phyloP scores from a whole-genome alignment of 441 rosid genomes.

The Adansonia rubrostipa region DNA sequence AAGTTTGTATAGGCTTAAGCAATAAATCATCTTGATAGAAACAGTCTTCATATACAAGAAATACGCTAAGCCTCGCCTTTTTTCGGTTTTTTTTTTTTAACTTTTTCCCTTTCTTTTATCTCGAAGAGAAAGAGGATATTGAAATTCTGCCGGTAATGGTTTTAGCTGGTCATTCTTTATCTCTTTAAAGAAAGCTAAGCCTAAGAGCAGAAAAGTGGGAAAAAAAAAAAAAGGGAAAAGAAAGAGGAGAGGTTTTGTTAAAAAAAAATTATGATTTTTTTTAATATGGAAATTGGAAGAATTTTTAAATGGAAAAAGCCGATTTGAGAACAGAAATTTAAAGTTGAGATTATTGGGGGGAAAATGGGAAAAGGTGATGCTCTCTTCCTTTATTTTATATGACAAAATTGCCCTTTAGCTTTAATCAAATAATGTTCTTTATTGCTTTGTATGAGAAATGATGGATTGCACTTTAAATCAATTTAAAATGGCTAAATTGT shows the following conservation, averaged over 20 bases:
- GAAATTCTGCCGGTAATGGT: constrained; percentile 29
- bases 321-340: constrained; percentile 55
- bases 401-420: constrained; percentile 60
- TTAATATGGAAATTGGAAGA: constrained; percentile 9
- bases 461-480: constrained; percentile 51
- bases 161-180: constrained; percentile 25
- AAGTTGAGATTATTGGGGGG: constrained; percentile 42
- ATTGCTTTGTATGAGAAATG: neutral
- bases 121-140: constrained; percentile 32
- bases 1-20: constrained; percentile 42
- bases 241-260: constrained; percentile 2
- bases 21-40: constrained; percentile 48
- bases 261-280: neutral
- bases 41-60: constrained; percentile 61
- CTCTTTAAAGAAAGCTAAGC: constrained; percentile 30
- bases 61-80: constrained; percentile 55
- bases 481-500: constrained; percentile 42
- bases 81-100: constrained; percentile 19
- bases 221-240: constrained; percentile 5
- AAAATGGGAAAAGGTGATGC: constrained; percentile 41
- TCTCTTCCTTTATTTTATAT: constrained; percentile 31
- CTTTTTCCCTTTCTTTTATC: constrained; percentile 30
- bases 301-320: constrained; percentile 28
- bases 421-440: constrained; percentile 46
- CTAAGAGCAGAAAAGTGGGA: constrained; percentile 17